phyloP scores from a whole-genome alignment of 768 basidiomycete species.

The Pholiota microspora region DNA sequence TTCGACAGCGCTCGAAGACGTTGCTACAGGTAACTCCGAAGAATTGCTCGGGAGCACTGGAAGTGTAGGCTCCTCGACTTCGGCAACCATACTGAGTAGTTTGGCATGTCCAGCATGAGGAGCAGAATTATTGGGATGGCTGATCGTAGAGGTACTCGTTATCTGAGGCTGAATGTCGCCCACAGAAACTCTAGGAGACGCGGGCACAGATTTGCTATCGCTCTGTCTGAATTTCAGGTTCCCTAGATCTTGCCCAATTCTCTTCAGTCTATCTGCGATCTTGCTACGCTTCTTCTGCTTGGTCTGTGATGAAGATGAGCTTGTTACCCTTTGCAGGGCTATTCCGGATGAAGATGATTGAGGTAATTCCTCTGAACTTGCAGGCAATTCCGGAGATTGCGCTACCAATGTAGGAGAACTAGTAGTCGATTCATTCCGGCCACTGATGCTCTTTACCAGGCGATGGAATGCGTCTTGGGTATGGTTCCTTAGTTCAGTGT shows the following conservation, averaged over 20 bases:
- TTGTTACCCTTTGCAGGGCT: background rate
- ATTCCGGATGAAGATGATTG: background rate
- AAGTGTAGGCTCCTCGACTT: conserved; percentile 6
- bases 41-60: background rate
- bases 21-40: background rate
- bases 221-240: conserved; percentile 14
- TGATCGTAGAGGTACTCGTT: background rate
- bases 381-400: background rate
- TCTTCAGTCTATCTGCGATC: conserved; percentile 15
- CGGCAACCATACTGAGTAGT: conserved; percentile 15
- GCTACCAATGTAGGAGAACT: background rate
- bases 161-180: conserved; percentile 1
- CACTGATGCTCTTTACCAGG: conserved; percentile 12
- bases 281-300: conserved; percentile 8
- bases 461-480: conserved; percentile 10
- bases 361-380: background rate
- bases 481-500: background rate
- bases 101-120: conserved; percentile 8
- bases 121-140: background rate
- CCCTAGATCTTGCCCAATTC: conserved; percentile 13
- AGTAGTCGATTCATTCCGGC: conserved; percentile 1
- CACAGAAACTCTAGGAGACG: conserved; percentile 1
- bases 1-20: background rate
- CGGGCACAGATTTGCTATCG: conserved; percentile 2
- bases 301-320: conserved; percentile 5